Evolutionary conservation across 1,139 yeast genomes (phyloP), one percentile per base, ranked within the genome.

Genomic region (Geotrichum fermentans): DNA sequence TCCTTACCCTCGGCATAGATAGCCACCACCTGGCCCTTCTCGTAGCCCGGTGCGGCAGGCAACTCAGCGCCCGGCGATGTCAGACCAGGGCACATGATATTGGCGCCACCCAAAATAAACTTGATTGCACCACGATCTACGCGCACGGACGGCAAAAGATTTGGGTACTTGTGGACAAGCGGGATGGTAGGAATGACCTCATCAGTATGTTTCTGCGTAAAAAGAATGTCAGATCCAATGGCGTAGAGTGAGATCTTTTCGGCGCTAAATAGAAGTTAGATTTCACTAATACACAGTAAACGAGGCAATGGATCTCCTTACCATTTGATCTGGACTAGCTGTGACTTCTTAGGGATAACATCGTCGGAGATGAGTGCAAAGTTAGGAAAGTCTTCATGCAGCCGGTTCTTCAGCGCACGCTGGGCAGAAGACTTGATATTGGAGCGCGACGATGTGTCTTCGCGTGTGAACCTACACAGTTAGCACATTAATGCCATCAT

Each of bases 121-220:
- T 90, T 90, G 64, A 90, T 89, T 46, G 97, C 98, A 52, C 98
- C 98, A 66, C 97, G 77, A 64, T 90, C 98, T 10, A 90, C 97
- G 61, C 83, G 86, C 33, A 90, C 95, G 40, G 78, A 72, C 30
- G 97, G 97, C 69, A 90, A 89, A 34, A 82, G 78, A 4, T 37
- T 35, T 5, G 96, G 95, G 61, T 81, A 65, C 59, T 82, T 82
- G 69, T 90, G 97, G 26, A 90, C 89, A 17, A 87, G 70, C 58
- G 74, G 76, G 57, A 90, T 73, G 33, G 88, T 72, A 14, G 97
- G 97, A 52, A 87, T 77, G 58, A 88, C 69, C 55, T 85, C 70
- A 47, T 69, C 96, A 62, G 87, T 87, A 57, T 85, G 89, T 58
- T 85, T 85, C 67, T 90, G 96, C 66, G 81, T 84, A 58, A 86